Percentiles rank a stretch among this genome's conserved stretches.
phyloP scores from a whole-genome alignment of 352 stramenopile genomes.

The Globisporangium rhizosaccharum region DNA sequence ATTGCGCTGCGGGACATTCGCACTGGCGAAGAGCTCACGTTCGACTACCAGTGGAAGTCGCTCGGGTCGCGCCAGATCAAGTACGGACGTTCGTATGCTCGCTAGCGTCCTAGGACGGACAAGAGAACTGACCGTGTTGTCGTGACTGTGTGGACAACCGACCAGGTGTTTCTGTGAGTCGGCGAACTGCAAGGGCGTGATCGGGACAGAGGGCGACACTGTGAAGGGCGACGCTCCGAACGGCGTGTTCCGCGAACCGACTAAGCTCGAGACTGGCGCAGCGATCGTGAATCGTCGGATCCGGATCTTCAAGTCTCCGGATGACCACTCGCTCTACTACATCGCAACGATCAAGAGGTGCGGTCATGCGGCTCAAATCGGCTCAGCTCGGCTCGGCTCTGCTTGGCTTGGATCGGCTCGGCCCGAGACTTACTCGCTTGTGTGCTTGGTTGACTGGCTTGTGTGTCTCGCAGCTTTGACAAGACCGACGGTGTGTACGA shows the following conservation, averaged over 20 bases:
- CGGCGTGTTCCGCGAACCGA: slow-evolving; percentile 67
- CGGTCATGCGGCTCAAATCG: background rate
- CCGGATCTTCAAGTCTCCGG: slow-evolving; percentile 50
- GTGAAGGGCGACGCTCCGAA: slow-evolving; percentile 31
- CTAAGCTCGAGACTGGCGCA: slow-evolving; percentile 37
- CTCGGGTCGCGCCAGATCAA: slow-evolving; percentile 77
- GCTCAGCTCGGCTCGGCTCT: too few species aligned
- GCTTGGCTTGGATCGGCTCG: too few species aligned
- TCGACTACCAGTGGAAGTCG: slow-evolving; percentile 95
- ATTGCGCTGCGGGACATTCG: slow-evolving; percentile 89
- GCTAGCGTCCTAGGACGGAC: background rate
- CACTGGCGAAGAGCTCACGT: slow-evolving; percentile 89
- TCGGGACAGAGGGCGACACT: slow-evolving; percentile 44
- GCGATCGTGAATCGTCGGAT: slow-evolving; percentile 51
- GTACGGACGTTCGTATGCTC: slow-evolving; percentile 12
- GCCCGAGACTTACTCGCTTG: background rate
- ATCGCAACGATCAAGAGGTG: slow-evolving; percentile 46
- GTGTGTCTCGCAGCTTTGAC: slow-evolving; percentile 18
- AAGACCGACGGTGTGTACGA: slow-evolving; percentile 42
- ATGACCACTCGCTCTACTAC: slow-evolving; percentile 56
- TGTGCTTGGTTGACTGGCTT: background rate
- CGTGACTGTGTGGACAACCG: background rate
- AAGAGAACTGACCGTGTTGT: background rate
- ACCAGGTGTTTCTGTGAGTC: slow-evolving; percentile 57
- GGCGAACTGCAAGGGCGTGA: slow-evolving; percentile 69